These are phyloP conservation scores for Trametopsis cervina DNA, from an alignment of 768 basidiomycete species.

Conservation along the genomic window DNA sequence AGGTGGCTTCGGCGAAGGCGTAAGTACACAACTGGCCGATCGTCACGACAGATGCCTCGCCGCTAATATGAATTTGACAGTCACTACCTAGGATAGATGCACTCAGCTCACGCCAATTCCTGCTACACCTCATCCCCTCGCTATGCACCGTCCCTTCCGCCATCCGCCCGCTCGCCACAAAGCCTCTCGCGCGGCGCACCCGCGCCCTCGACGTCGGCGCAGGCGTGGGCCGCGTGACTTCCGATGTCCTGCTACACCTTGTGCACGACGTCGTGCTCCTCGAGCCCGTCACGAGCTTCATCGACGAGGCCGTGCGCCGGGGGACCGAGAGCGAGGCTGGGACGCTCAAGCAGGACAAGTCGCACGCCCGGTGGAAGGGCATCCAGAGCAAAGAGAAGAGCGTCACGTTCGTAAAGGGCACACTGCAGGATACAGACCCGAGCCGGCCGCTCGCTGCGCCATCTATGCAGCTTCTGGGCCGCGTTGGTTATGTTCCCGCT, in stretches of 20 bases:
- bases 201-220: conserved; percentile 91
- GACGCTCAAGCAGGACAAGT: conserved; percentile 18
- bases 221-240: conserved; percentile 89
- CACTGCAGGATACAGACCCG: conserved; percentile 81
- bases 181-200: conserved; percentile 32
- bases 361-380: conserved; percentile 52
- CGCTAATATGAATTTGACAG: conserved; percentile 29
- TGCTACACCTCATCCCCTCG: conserved; percentile 74
- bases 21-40: conserved; percentile 19
- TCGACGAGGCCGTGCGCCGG: conserved; percentile 56
- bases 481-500: conserved; percentile 54
- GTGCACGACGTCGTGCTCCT: conserved; percentile 82
- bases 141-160: conserved; percentile 75
- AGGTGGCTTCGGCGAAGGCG: conserved; percentile 53
- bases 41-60: background rate
- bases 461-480: conserved; percentile 42
- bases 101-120: conserved; percentile 82
- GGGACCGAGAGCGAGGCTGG: conserved; percentile 23
- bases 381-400: conserved; percentile 57
- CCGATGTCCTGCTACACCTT: conserved; percentile 83
- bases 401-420: conserved; percentile 72
- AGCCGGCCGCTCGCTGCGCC: conserved; percentile 33
- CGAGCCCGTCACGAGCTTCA: conserved; percentile 79
- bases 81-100: conserved; percentile 88
- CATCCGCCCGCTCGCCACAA: conserved; percentile 40